These are phyloP conservation scores for Hydnomerulius pinastri DNA, from an alignment of 768 basidiomycete genomes.

Conservation along the genomic window DNA sequence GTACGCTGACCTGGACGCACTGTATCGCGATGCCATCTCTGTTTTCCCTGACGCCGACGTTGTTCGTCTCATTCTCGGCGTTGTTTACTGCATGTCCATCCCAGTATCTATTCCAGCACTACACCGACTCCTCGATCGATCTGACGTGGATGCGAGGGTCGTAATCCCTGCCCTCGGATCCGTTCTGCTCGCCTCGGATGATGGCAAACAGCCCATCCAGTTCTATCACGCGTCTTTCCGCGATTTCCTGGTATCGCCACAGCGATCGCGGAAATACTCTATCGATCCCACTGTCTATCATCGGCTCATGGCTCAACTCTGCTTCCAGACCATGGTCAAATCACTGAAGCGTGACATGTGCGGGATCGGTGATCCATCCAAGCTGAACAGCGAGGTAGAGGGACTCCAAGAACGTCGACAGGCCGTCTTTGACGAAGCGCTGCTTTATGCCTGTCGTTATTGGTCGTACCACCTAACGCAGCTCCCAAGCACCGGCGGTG, in stretches of 20 bases:
- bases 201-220: conserved; percentile 16
- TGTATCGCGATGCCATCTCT: conserved; percentile 17
- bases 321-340: conserved; percentile 14
- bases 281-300: conserved; percentile 13
- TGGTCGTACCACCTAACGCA: conserved; percentile 19
- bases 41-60: conserved; percentile 16
- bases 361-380: conserved; percentile 15
- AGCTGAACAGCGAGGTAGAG: conserved; percentile 12
- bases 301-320: conserved; percentile 15
- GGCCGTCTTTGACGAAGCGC: conserved; percentile 10
- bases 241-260: conserved; percentile 17
- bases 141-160: conserved; percentile 17
- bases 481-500: conserved; percentile 7
- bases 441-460: conserved; percentile 19
- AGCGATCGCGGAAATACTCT: conserved; percentile 16
- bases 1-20: conserved; percentile 15
- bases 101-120: conserved; percentile 13
- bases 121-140: conserved; percentile 8
- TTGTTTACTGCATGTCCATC: conserved; percentile 18
- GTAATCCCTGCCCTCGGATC: conserved; percentile 20
- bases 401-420: conserved; percentile 11
- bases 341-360: conserved; percentile 18
- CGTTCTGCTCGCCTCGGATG: conserved; percentile 14
- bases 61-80: conserved; percentile 17
- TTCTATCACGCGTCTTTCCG: conserved; percentile 25